Conservation (phyloP, 345 rosid genomes). For the Erysimum cheiranthoides region DNA sequence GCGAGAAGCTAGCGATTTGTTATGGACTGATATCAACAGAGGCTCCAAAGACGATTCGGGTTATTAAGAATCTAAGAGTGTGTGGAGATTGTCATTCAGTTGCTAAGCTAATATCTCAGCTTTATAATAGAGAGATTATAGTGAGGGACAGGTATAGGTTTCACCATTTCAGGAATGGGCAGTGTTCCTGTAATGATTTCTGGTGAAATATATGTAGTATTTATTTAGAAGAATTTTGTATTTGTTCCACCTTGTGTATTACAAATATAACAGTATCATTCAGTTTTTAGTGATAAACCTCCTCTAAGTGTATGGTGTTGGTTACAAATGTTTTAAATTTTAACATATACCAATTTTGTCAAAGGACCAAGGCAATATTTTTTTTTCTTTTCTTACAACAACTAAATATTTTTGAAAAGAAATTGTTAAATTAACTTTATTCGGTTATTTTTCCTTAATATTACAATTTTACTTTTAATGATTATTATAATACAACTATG, state of each 20-base stretch:
- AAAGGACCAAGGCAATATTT: background rate
- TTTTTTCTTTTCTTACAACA: background rate
- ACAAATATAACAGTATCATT: slow-evolving; percentile 8
- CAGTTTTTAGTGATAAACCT: background rate
- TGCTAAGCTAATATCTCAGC: slow-evolving; percentile 65
- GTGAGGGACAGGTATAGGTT: slow-evolving; percentile 68
- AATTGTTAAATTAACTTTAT: background rate
- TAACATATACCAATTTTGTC: background rate
- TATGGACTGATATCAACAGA: slow-evolving; percentile 61
- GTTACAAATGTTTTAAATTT: too few relatives aligned
- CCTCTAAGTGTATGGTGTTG: too few relatives aligned
- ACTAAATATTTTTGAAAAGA: background rate
- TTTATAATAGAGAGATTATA: slow-evolving; percentile 62
- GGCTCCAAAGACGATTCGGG: slow-evolving; percentile 56
- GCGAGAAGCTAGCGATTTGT: slow-evolving; percentile 74
- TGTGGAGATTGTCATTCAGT: slow-evolving; percentile 74
- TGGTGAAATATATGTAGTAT: slow-evolving; percentile 53
- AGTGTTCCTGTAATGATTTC: slow-evolving; percentile 74
- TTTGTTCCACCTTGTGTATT: slow-evolving; percentile 11
- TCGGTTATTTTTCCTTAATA: background rate
- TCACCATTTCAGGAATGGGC: slow-evolving; percentile 68
- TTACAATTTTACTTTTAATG: background rate
- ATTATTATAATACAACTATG: background rate
- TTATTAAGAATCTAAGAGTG: slow-evolving; percentile 72
- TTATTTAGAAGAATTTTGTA: slow-evolving; percentile 8